Evolutionary conservation across 2,329 filamentous ascomycete species (phyloP).

Genomic region (Juglanconis oblonga): DNA sequence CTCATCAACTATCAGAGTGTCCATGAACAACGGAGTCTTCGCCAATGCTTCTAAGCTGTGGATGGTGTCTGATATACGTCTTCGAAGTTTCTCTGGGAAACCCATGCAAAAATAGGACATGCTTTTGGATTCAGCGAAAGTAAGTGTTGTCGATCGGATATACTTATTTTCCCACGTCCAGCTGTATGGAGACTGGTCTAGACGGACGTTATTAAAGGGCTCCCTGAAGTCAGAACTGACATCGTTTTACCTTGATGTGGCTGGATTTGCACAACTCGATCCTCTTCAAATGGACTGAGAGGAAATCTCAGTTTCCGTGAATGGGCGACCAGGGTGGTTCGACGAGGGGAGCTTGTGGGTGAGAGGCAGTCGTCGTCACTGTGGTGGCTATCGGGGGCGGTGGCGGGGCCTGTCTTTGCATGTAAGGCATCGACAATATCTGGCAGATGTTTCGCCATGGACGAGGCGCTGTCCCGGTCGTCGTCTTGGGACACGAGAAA

Average conservation of each 20-base stretch:
- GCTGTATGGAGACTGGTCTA: constrained; percentile 5
- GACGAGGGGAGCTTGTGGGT: constrained; percentile 7
- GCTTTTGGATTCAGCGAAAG: constrained; percentile 9
- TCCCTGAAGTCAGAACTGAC: too few relatives aligned
- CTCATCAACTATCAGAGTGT: constrained; percentile 18
- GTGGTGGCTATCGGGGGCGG: not conserved
- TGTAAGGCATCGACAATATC: constrained; percentile 7
- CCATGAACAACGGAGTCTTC: constrained; percentile 16
- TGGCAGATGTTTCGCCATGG: not conserved
- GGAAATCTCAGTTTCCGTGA: not conserved
- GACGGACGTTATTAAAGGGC: too few relatives aligned
- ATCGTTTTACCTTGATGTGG: not conserved
- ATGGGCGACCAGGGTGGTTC: not conserved
- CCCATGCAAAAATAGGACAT: constrained; percentile 15
- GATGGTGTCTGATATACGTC: constrained; percentile 10
- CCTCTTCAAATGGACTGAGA: not conserved
- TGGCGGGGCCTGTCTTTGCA: not conserved
- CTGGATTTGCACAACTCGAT: not conserved
- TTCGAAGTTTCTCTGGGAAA: constrained; percentile 9
- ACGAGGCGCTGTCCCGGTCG: not conserved
- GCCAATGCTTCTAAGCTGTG: constrained; percentile 13
- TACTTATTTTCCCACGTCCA: constrained; percentile 17
- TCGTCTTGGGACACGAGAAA: constrained; percentile 7
- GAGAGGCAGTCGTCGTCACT: constrained; percentile 9
- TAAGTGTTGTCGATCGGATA: constrained; percentile 9